Evolutionary conservation across 768 basidiomycete genomes (phyloP).

Genomic region (Hericium coralloides): DNA sequence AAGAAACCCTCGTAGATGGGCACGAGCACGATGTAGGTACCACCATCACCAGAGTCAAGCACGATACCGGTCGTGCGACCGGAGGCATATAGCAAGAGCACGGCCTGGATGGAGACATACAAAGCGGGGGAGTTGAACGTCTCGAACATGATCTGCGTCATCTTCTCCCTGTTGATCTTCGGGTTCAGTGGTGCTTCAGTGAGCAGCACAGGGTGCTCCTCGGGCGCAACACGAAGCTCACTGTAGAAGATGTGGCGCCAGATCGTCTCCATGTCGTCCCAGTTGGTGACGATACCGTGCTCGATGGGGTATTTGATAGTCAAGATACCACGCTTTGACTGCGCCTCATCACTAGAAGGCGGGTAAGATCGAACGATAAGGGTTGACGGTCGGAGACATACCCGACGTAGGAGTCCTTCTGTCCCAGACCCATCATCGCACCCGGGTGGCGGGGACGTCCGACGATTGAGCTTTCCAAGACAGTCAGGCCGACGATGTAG

Average conservation of each 20-base stretch:
- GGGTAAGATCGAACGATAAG: background rate
- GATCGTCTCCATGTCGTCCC: conserved; percentile 98
- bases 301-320: conserved; percentile 88
- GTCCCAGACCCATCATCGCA: conserved; percentile 71
- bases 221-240: conserved; percentile 64
- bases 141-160: conserved; percentile 72
- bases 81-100: conserved; percentile 75
- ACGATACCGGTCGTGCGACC: conserved; percentile 89
- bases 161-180: conserved; percentile 62
- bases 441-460: conserved; percentile 88
- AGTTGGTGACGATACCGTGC: conserved; percentile 93
- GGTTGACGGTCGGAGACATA: conserved; percentile 29
- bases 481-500: background rate
- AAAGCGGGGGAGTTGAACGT: conserved; percentile 67
- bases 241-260: conserved; percentile 95
- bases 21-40: conserved; percentile 90
- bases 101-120: conserved; percentile 64
- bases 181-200: conserved; percentile 67
- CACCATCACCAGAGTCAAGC: too few relatives aligned
- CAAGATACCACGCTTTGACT: conserved; percentile 89
- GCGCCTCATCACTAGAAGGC: conserved; percentile 66
- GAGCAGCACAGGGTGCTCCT: conserved; percentile 64
- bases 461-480: conserved; percentile 62
- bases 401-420: conserved; percentile 91
- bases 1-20: conserved; percentile 93